Evolutionary conservation across 2,329 filamentous ascomycete species (phyloP).

Genomic region (Mariannaea sp.): DNA sequence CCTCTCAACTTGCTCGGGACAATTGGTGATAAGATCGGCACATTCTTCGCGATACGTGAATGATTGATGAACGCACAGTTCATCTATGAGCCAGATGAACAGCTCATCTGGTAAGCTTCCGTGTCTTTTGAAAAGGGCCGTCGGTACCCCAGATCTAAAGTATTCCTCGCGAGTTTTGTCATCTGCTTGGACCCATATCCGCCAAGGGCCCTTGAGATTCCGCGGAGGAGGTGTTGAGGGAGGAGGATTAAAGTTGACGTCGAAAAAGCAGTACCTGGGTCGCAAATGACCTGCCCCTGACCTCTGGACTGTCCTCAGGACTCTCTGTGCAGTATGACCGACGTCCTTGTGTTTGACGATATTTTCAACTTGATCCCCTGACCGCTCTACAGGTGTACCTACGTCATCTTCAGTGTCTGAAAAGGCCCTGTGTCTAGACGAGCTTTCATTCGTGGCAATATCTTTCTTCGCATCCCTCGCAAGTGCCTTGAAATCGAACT

Average conservation of each 20-base stretch:
- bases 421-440: constrained; percentile 48
- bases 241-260: constrained; percentile 38
- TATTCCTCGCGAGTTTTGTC: constrained; percentile 56
- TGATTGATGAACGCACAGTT: constrained; percentile 61
- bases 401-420: constrained; percentile 27
- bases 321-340: constrained; percentile 52
- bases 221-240: constrained; percentile 37
- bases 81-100: constrained; percentile 67
- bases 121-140: constrained; percentile 49
- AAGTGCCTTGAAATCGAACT: constrained; percentile 67
- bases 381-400: constrained; percentile 22
- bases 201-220: constrained; percentile 50
- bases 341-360: constrained; percentile 45
- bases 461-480: constrained; percentile 64
- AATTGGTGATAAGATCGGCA: constrained; percentile 56
- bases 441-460: constrained; percentile 62
- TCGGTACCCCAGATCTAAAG: constrained; percentile 66
- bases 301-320: constrained; percentile 56
- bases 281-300: constrained; percentile 47
- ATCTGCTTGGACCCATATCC: constrained; percentile 52
- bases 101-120: constrained; percentile 63
- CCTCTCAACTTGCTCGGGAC: constrained; percentile 48
- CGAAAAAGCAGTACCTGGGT: constrained; percentile 57
- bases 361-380: constrained; percentile 34
- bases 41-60: constrained; percentile 65